Evolutionary conservation across 2,329 filamentous ascomycete species (phyloP), one percentile per base, ranked within the genome.

Genomic region (Huntiella bhutanensis): DNA sequence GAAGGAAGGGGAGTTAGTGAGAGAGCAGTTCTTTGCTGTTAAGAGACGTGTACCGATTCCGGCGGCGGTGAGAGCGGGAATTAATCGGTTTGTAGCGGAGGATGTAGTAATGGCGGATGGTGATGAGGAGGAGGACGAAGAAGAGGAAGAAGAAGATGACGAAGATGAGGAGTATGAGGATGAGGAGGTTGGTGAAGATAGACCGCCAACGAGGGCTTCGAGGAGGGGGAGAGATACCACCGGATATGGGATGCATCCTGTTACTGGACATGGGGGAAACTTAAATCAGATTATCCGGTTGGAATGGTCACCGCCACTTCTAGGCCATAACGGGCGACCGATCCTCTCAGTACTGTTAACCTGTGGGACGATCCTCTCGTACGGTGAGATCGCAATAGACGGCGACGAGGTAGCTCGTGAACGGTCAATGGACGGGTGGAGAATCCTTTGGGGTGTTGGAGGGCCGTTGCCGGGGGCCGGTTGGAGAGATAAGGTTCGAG

Each of bases 231-330:
- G 22, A 28, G 57, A 55, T 51, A 60, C 59, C 32, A 58, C 55
- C 1, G 70, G 69, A 8, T 67, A 66, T 3, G 70, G 70, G 0
- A 55, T 53, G 4, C 66, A 66, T 2, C 52, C 62, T 2, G 62
- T 73, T 34, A 68, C 68, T 0, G 64, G 64, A 12, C 62, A 64
- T 2, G 71, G 70, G 3, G 62, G 62, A 41, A 66, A 68, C 3
- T 61, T 76, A 53, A 73, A 71, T 51, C 71, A 76, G 52, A 64
- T 71, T 12, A 63, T 74, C 11, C 58, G 62, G 6, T 52, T 75
- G 15, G 67, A 64, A 41, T 77, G 73, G 73, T 75, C 71, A n/a
- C 71, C 72, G 0, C 59, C 58, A n/a, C 70, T 69, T 1, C 56
- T 77, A n/a, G 72, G 73, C 1, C 63, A 64, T 36, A 73, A 74